These are phyloP conservation scores for Incumbomyces lentus DNA, from an alignment of 2,329 filamentous ascomycete species.

Conservation along the genomic window DNA sequence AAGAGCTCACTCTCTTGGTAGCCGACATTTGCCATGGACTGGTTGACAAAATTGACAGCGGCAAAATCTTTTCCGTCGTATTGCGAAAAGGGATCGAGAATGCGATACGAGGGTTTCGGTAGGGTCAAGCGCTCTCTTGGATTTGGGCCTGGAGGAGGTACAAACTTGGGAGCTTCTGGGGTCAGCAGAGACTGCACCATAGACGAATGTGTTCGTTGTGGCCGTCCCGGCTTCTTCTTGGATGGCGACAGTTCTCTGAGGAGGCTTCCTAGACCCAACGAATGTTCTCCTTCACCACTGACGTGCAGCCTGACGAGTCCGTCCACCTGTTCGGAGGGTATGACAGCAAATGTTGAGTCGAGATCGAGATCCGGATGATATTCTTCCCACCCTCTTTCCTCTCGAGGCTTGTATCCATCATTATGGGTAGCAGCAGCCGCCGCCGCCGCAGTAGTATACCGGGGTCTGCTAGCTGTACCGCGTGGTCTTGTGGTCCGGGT, in stretches of 20 bases:
- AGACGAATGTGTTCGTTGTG: conserved; percentile 51
- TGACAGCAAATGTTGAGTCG: conserved; percentile 66
- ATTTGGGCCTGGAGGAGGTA: conserved; percentile 40
- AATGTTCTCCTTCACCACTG: conserved; percentile 18
- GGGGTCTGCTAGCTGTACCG: conserved; percentile 39
- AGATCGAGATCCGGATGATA: conserved; percentile 95
- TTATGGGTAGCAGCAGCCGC: conserved; percentile 80
- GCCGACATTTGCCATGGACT: conserved; percentile 88
- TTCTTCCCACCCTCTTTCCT: conserved; percentile 95
- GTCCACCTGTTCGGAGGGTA: conserved; percentile 76
- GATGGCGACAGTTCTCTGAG: conserved; percentile 50
- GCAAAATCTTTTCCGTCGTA: conserved; percentile 73
- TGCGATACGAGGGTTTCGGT: conserved; percentile 38
- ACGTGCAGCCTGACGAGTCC: conserved; percentile 45
- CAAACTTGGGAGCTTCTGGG: conserved; percentile 44
- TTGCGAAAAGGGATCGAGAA: conserved; percentile 37
- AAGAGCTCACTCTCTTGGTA: conserved; percentile 94
- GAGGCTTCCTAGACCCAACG: conserved; percentile 52
- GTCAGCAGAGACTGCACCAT: conserved; percentile 52
- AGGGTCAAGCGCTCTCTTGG: conserved; percentile 39
- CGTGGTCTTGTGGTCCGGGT: neutral
- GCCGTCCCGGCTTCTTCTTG: conserved; percentile 53
- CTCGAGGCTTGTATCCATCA: conserved; percentile 93
- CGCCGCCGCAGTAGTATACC: conserved; percentile 77
- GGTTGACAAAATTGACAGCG: conserved; percentile 85